Base-by-base conservation (phyloP, 2,329 filamentous ascomycete species). In the Claviceps sp. region DNA sequence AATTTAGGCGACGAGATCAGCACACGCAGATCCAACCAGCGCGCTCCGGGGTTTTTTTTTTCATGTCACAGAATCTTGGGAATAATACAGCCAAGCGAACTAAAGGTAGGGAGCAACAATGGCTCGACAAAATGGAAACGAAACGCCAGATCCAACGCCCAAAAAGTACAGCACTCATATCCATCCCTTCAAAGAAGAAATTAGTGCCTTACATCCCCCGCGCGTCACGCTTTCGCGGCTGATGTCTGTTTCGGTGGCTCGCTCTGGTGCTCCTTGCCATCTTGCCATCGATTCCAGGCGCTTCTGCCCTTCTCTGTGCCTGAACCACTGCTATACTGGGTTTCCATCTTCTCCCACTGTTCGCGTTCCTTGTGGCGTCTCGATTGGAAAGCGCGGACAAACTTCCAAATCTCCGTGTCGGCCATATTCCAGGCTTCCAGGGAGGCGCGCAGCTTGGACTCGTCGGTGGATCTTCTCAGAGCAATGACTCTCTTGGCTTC, bases 391-490 rank as follows among this genome's bases (percentile, higher is more conserved):
- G 86, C 85, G 39, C 82, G 71, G 5, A 82, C 76, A 61, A 90
- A 90, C 60, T 78, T 79, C 86, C 86, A 91, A 1, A 81, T 80
- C 66, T 91, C 86, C 1, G 82, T 83, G 60, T 91, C 86, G 0
- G 80, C 84, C 56, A 88, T 63, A 62, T 80, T 82, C 80, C 80
- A 83, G 11, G 78, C 76, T 62, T 83, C 80, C n/a, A 80, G 68
- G 5, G 76, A 79, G 22, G 72, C 66, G 6, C 73, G 72, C n/a
- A 79, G 56, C 47, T 67, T 66, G 4, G 74, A 64, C 46, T 78
- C 71, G 4, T 67, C 61, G 0, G 66, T 65, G 4, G 67, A 61
- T 57, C 72, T 71, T 55, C 66, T 72, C 48, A 76, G 62, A 26
- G 77, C 74, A 59, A 75, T 66, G 4, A 80, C 74, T 51, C 72